Evolutionary conservation across 192 early-diverging fungal species (phyloP).

Genomic region (Diversispora epigaea): DNA sequence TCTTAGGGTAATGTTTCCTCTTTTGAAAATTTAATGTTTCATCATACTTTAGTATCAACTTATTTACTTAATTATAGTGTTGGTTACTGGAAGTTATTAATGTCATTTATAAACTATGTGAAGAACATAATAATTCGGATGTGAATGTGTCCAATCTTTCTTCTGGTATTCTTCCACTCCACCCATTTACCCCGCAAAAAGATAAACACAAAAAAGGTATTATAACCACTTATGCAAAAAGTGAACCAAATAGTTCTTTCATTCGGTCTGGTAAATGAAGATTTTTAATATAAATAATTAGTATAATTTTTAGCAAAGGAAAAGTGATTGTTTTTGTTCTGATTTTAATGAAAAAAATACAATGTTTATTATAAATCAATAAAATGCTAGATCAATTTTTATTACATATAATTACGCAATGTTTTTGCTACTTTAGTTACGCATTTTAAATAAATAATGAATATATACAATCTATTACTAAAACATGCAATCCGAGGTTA

Average conservation of each 20-base stretch:
- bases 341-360: too few relatives aligned
- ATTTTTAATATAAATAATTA: too few relatives aligned
- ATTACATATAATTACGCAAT: too few relatives aligned
- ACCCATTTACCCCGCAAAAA: constrained; percentile 17
- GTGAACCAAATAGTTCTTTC: constrained; percentile 26
- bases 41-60: constrained; percentile 8
- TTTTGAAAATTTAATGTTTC: constrained; percentile 6
- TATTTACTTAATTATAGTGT: constrained; percentile 26
- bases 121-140: constrained; percentile 14
- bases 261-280: constrained; percentile 1
- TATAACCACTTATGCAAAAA: constrained; percentile 5
- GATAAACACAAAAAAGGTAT: constrained; percentile 22
- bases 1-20: constrained; percentile 15
- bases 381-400: too few relatives aligned
- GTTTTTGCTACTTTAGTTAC: too few relatives aligned
- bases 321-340: too few relatives aligned
- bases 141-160: constrained; percentile 13
- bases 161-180: constrained; percentile 7
- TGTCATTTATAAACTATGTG: neutral
- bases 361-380: too few relatives aligned
- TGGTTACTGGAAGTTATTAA: constrained; percentile 20
- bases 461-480: too few relatives aligned
- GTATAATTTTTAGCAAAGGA: too few relatives aligned
- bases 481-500: constrained; percentile 21
- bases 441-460: too few relatives aligned